These are phyloP conservation scores for Neofusicoccum umdonicola DNA, from an alignment of 2,329 filamentous ascomycete species.

Conservation along the genomic window DNA sequence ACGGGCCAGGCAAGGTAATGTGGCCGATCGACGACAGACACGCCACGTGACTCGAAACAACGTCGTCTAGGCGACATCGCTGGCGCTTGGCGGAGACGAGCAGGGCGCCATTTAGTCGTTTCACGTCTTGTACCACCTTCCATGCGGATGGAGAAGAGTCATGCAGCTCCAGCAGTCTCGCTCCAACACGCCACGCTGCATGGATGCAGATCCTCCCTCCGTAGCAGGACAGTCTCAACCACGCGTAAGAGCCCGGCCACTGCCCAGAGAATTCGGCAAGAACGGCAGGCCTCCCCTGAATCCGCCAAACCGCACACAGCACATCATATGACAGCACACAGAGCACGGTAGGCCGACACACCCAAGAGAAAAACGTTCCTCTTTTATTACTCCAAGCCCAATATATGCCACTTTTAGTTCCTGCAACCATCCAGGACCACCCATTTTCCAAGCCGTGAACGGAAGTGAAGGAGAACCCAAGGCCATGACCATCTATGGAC, in stretches of 20 bases:
- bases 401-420: neutral
- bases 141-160: neutral
- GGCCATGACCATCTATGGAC: slow-evolving; percentile 4
- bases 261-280: neutral
- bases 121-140: neutral
- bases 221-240: neutral
- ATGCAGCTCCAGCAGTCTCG: neutral
- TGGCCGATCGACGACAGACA: neutral
- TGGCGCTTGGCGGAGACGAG: neutral
- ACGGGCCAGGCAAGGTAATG: neutral
- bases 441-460: neutral
- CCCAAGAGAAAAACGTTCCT: neutral
- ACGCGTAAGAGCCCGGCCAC: neutral
- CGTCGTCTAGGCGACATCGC: neutral
- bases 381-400: neutral
- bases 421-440: neutral
- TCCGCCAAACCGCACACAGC: neutral
- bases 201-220: neutral
- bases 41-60: neutral
- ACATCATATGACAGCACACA: neutral
- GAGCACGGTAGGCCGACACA: neutral
- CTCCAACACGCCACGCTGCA: neutral
- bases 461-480: neutral
- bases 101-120: neutral
- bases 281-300: neutral